A percentile compares a stretch with the other conserved stretches of the same genome.
phyloP scores from a whole-genome alignment of 2,329 filamentous ascomycete genomes.

The Diplodia sapinea region DNA sequence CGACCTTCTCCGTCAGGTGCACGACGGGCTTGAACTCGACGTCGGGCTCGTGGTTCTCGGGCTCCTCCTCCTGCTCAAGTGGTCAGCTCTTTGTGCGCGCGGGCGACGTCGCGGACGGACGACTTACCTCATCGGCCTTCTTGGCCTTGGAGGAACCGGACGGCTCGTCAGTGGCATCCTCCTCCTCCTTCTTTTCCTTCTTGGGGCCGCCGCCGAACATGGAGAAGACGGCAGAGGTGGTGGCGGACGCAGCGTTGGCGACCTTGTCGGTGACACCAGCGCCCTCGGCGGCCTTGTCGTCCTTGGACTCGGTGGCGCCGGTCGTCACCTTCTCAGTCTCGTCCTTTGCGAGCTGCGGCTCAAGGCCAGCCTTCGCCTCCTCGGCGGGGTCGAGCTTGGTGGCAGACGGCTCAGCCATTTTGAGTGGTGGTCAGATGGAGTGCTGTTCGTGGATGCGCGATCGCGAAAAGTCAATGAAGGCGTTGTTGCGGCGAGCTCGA shows the following conservation, averaged over 20 bases:
- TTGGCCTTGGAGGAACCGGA: constrained; percentile 82
- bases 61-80: constrained; percentile 64
- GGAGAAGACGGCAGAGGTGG: constrained; percentile 68
- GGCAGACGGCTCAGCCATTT: constrained; percentile 42
- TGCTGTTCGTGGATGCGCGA: constrained; percentile 14
- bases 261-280: constrained; percentile 43
- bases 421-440: constrained; percentile 5
- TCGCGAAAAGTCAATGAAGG: constrained; percentile 11
- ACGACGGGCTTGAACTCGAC: constrained; percentile 98
- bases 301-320: constrained; percentile 47
- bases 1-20: constrained; percentile 93
- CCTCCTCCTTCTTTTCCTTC: constrained; percentile 90
- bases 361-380: constrained; percentile 47
- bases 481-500: constrained; percentile 13
- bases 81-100: background rate
- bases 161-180: constrained; percentile 82
- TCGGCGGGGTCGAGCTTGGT: constrained; percentile 51
- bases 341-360: constrained; percentile 49
- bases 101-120: background rate
- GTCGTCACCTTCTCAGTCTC: constrained; percentile 54
- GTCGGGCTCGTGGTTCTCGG: constrained; percentile 89
- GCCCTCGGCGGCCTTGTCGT: constrained; percentile 56
- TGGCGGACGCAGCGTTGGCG: constrained; percentile 46
- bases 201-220: constrained; percentile 98
- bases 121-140: constrained; percentile 64